Conservation (phyloP, 2,329 filamentous ascomycete genomes). For the Pyricularia pennisetigena region DNA sequence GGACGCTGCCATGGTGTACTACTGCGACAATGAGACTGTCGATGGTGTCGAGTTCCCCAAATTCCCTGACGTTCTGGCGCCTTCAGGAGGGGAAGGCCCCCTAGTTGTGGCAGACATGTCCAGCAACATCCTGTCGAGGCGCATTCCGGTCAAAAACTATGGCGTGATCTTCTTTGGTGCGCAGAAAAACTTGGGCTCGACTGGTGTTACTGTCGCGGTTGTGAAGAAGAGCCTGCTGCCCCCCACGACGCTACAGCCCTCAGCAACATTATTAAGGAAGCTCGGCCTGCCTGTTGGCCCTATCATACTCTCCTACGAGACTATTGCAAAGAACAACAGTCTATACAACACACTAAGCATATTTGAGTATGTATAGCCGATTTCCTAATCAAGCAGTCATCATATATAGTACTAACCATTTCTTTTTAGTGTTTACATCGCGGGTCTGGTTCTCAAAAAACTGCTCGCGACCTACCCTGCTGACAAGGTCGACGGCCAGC, state of each 20-base stretch:
- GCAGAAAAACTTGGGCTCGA: slow-evolving; percentile 85
- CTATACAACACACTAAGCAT: slow-evolving; percentile 95
- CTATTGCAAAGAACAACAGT: slow-evolving; percentile 83
- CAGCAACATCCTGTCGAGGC: slow-evolving; percentile 82
- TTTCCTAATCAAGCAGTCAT: background rate
- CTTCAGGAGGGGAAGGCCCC: slow-evolving; percentile 52
- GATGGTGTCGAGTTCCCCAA: slow-evolving; percentile 83
- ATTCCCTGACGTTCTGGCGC: slow-evolving; percentile 56
- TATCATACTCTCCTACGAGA: slow-evolving; percentile 73
- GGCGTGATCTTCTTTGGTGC: slow-evolving; percentile 84
- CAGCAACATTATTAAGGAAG: slow-evolving; percentile 58
- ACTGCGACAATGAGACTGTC: slow-evolving; percentile 89
- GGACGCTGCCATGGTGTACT: slow-evolving; percentile 69
- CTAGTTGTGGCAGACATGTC: slow-evolving; percentile 89
- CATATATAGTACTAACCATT: background rate
- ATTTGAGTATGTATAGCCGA: slow-evolving; percentile 51
- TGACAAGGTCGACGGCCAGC: slow-evolving; percentile 65
- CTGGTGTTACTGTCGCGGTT: slow-evolving; percentile 79
- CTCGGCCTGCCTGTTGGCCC: slow-evolving; percentile 72
- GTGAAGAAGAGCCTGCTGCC: slow-evolving; percentile 74
- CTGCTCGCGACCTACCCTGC: slow-evolving; percentile 54
- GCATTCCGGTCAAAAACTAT: slow-evolving; percentile 69
- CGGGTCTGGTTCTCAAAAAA: slow-evolving; percentile 76
- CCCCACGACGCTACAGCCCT: slow-evolving; percentile 46
- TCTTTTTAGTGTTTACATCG: slow-evolving; percentile 63